Base-by-base conservation (phyloP, 139 green algal species). In the Coccomyxa sp. region DNA sequence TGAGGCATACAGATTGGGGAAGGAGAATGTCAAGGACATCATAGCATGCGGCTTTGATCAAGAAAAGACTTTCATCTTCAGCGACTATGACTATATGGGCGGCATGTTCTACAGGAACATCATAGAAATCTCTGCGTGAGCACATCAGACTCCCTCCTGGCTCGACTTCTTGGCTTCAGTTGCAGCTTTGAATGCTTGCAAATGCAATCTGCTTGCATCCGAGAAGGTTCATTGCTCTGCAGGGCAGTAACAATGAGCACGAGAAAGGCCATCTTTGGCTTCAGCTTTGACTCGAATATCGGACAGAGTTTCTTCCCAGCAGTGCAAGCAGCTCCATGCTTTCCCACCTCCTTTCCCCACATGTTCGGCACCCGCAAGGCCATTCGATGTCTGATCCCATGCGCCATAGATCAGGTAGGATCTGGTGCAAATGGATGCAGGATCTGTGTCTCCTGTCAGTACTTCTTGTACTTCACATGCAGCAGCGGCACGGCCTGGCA, bases 1-100 rank as follows among this genome's bases (percentile, higher is more conserved):
- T 64, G 95, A 99, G 86, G 81, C 90, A 10, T 80, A 88, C 31
- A 85, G 93, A 6, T 89, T 99, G 75, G 93, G 88, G 7, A 78
- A 88, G 6, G 95, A 97, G 82, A 99, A 99, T 82, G 87, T 86
- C 76, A 98, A 98, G 86, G 96, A 99, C 87, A 99, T 99, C 87
- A 98, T 99, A 70, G 96, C 96, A 18, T 98, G 95, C 84, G 96
- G 96, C 33, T 99, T 99, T 83, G 94, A 99, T 81, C 70, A 93
- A 10, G 74, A 85, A 27, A 91, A 90, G 73, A 99, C 97, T 6
- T 99, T 99, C 88, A 98, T 99, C 76, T 99, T 99, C 88, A 91
- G 81, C 0, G 96, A 99, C 86, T 98, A 97, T 84, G 93, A 98
- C 73, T 99, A 96, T 81, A 86, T 99, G 55, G 92, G 94, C 41